These are phyloP conservation scores for Prorocentrum cordatum DNA, from an alignment of 169 alveolate genomes.

Conservation along the genomic window DNA sequence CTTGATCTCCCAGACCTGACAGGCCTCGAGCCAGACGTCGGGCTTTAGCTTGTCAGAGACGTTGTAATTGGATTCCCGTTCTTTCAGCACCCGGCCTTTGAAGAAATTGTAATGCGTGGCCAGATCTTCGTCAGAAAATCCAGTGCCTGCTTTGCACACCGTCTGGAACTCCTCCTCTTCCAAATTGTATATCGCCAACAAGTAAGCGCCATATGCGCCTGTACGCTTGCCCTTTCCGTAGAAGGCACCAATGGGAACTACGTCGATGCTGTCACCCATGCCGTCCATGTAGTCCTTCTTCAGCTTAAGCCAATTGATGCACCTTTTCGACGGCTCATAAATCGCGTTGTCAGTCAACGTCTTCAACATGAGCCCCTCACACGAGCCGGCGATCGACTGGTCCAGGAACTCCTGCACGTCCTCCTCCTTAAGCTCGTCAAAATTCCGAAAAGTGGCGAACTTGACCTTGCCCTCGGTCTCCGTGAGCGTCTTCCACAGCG, in stretches of 20 bases:
- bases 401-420: slow-evolving; percentile 27
- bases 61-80: slow-evolving; percentile 7
- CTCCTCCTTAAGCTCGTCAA: slow-evolving; percentile 26
- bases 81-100: not conserved
- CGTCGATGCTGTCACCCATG: slow-evolving; percentile 94
- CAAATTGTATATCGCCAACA: slow-evolving; percentile 89
- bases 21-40: slow-evolving; percentile 79
- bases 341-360: slow-evolving; percentile 91
- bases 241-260: slow-evolving; percentile 97
- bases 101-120: slow-evolving; percentile 37
- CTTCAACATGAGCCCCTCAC: slow-evolving; percentile 94
- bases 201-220: slow-evolving; percentile 95
- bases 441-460: slow-evolving; percentile 19
- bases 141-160: slow-evolving; percentile 94
- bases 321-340: slow-evolving; percentile 96
- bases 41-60: slow-evolving; percentile 75
- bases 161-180: slow-evolving; percentile 91
- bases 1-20: slow-evolving; percentile 93
- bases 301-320: slow-evolving; percentile 96
- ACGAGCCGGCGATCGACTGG: slow-evolving; percentile 31
- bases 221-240: slow-evolving; percentile 81
- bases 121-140: slow-evolving; percentile 88
- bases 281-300: slow-evolving; percentile 86
- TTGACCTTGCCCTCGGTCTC: slow-evolving; percentile 35
- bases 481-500: slow-evolving; percentile 19